Evolutionary conservation across 768 basidiomycete species (phyloP), one percentile per base, ranked within the genome.

Genomic region (Boletus bicolor): DNA sequence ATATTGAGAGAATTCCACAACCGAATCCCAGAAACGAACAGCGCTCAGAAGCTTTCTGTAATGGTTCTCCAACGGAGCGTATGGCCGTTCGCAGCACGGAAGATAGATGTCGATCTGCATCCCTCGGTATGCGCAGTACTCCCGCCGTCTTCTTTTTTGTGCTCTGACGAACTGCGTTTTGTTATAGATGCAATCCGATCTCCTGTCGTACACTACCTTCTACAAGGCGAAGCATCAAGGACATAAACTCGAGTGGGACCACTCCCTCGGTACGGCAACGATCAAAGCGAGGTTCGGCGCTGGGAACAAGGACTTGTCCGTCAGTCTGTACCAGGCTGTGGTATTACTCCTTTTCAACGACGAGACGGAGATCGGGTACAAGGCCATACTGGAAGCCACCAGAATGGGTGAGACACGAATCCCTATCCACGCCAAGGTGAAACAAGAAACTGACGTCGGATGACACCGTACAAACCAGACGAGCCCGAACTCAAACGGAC

Each of bases 321-420:
- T 98, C 61, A 93, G 89, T 66, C 76, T 98, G 70, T 94, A 91
- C 69, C 97, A 99, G 68, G 88, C 88, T 0, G 71, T 90, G n/a
- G 82, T 97, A 3, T 73, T 98, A 0, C 73, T 98, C 19, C 77
- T 93, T 12, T 98, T 98, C 79, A 93, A 97, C 64, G 80, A 87
- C 2, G 75, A 77, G 46, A 63, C 64, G 15, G 83, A 83, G 59
- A 66, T 92, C 3, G 70, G 78, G 2, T 93, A 87, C 71, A 67
- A 69, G 35, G 86, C 91, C 24, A 87, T 98, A 47, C 74, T 80
- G 50, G 81, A 77, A 50, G 77, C 80, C 61, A 89, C 87, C 0
- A 73, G 82, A 32, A 83, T 97, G 66, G 87, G 93, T 93, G 49
- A 63, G 89, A 15, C 10, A 46, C 26, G 58, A 12, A 28, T 28